phyloP scores from a whole-genome alignment of 805 yeast genomes.

The Starmerella apicola region DNA sequence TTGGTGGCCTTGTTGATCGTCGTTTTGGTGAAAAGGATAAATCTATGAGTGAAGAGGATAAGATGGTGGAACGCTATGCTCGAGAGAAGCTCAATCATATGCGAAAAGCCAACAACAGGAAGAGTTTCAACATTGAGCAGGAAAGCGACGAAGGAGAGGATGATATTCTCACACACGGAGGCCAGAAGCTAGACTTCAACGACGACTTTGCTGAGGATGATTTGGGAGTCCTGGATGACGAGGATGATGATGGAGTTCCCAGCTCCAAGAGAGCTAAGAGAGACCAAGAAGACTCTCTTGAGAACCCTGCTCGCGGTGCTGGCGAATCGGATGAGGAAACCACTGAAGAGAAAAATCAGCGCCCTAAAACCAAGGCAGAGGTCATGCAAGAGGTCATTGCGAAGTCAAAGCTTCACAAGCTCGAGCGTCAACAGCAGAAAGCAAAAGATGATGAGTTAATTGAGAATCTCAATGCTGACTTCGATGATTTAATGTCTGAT shows the following conservation, averaged over 20 bases:
- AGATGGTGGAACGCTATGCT: constrained; percentile 89
- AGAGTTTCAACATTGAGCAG: constrained; percentile 64
- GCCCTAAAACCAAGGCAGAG: constrained; percentile 31
- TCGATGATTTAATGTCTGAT: constrained; percentile 26
- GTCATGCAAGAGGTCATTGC: constrained; percentile 35
- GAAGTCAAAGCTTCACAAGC: constrained; percentile 32
- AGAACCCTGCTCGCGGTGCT: not conserved
- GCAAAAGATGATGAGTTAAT: constrained; percentile 28
- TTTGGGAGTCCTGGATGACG: constrained; percentile 29
- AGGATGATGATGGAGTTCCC: constrained; percentile 25
- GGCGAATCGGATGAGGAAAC: too few relatives aligned
- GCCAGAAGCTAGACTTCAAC: constrained; percentile 50
- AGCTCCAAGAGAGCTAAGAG: not conserved
- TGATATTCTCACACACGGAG: constrained; percentile 58
- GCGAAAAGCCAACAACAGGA: constrained; percentile 21
- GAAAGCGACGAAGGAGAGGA: constrained; percentile 36
- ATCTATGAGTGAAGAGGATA: constrained; percentile 70
- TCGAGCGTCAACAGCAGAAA: constrained; percentile 31
- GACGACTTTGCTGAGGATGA: constrained; percentile 45
- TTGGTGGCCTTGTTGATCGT: constrained; percentile 70
- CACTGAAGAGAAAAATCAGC: constrained; percentile 28
- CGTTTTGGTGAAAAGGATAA: constrained; percentile 83
- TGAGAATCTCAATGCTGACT: constrained; percentile 28
- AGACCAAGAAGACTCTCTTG: not conserved
- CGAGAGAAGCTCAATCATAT: constrained; percentile 52